These are phyloP conservation scores for Limtongozyma cylindracea DNA, from an alignment of 805 yeast genomes.

Conservation along the genomic window DNA sequence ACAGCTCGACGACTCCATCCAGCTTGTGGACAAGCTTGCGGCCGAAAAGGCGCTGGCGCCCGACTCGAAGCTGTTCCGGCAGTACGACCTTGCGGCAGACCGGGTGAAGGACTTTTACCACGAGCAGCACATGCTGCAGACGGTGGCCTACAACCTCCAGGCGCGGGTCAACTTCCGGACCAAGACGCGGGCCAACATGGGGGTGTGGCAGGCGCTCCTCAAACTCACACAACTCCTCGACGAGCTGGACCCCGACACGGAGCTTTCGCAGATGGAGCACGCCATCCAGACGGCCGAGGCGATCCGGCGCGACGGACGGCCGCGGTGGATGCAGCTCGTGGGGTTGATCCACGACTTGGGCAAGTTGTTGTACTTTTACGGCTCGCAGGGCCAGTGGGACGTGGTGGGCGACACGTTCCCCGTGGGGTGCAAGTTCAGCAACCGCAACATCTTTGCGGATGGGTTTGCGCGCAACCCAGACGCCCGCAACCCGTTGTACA, in stretches of 20 bases:
- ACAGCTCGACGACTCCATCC: conserved; percentile 4
- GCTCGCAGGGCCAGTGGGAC: conserved; percentile 59
- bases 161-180: conserved; percentile 51
- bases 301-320: conserved; percentile 37
- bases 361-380: conserved; percentile 40
- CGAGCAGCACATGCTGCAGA: conserved; percentile 45
- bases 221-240: conserved; percentile 36
- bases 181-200: conserved; percentile 36
- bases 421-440: conserved; percentile 42
- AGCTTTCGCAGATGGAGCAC: conserved; percentile 49
- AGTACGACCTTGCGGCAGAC: conserved; percentile 43
- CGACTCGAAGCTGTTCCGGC: conserved; percentile 23
- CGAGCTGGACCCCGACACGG: conserved; percentile 57
- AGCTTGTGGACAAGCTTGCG: conserved; percentile 3
- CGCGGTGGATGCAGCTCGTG: conserved; percentile 55
- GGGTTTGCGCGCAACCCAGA: conserved; percentile 38
- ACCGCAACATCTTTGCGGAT: conserved; percentile 31
- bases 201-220: conserved; percentile 47
- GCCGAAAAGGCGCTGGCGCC: conserved; percentile 1
- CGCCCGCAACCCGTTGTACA: conserved; percentile 32
- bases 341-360: conserved; percentile 55
- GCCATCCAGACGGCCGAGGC: conserved; percentile 61
- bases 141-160: conserved; percentile 48
- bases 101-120: conserved; percentile 39
- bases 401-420: conserved; percentile 65